Percentiles rank a stretch among this genome's conserved stretches.
Conservation (phyloP, 306 rosid genomes). For the Dryas drummondii region DNA sequence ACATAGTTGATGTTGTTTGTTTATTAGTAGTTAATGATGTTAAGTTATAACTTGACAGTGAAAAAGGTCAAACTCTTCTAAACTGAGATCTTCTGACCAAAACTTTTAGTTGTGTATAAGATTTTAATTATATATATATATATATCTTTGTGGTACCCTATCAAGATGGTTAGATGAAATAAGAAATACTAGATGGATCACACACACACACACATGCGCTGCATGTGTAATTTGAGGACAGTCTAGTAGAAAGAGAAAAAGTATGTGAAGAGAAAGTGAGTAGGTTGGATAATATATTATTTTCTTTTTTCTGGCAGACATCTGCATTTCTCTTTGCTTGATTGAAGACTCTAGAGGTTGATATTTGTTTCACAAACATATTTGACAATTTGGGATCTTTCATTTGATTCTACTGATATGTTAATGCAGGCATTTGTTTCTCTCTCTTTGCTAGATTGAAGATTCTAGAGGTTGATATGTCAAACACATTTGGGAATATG, state of each 20-base stretch:
- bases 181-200: too few species aligned
- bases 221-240: too few species aligned
- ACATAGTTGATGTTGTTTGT: not conserved
- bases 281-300: not conserved
- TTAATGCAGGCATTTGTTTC: not conserved
- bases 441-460: not conserved
- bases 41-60: not conserved
- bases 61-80: not conserved
- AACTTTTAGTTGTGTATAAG: too few species aligned
- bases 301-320: not conserved
- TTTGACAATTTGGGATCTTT: not conserved
- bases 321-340: not conserved
- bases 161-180: too few species aligned
- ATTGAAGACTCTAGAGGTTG: not conserved
- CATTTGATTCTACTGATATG: not conserved
- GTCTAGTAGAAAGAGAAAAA: too few species aligned
- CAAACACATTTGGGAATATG: not conserved
- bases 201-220: too few species aligned
- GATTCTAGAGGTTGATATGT: not conserved
- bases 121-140: too few species aligned
- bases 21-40: not conserved
- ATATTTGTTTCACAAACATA: not conserved
- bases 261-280: too few species aligned
- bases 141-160: too few species aligned
- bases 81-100: too few species aligned